Evolutionary conservation across 345 rosid genomes (phyloP).

Genomic region (Citrus cavaleriei): DNA sequence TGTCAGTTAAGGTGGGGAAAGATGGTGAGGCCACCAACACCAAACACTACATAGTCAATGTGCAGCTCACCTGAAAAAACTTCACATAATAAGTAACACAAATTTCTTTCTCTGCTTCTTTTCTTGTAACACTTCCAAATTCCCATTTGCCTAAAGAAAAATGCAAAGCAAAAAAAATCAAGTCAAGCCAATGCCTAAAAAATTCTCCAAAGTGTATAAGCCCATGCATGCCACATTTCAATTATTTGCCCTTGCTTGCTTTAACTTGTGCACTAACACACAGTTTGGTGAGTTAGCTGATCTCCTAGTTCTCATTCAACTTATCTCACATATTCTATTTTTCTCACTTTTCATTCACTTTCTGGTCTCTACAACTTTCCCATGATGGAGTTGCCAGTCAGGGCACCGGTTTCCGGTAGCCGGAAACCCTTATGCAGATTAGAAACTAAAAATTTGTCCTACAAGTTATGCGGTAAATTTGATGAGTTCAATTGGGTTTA

Average conservation of each 20-base stretch:
- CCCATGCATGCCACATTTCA: slow-evolving; percentile 3
- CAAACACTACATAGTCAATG: slow-evolving; percentile 35
- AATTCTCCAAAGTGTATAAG: not conserved
- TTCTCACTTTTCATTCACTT: slow-evolving; percentile 6
- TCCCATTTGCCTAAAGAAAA: not conserved
- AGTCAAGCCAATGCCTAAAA: slow-evolving; percentile 3
- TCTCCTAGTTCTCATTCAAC: slow-evolving; percentile 42
- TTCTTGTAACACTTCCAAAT: slow-evolving; percentile 27
- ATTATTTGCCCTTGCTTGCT: slow-evolving; percentile 13
- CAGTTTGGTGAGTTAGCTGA: slow-evolving; percentile 81
- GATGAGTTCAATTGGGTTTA: slow-evolving; percentile 28
- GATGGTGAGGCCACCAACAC: slow-evolving; percentile 33
- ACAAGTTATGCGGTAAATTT: slow-evolving; percentile 39
- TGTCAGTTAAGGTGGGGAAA: slow-evolving; percentile 16
- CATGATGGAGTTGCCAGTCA: slow-evolving; percentile 69
- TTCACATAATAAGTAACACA: not conserved
- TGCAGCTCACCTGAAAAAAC: slow-evolving; percentile 41
- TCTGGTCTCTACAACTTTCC: slow-evolving; percentile 9
- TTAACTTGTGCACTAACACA: slow-evolving; percentile 20
- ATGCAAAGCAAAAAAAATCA: not conserved
- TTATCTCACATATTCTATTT: slow-evolving; percentile 20
- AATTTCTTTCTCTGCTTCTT: slow-evolving; percentile 10
- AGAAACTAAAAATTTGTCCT: slow-evolving; percentile 60
- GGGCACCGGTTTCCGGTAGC: slow-evolving; percentile 34
- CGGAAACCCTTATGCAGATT: slow-evolving; percentile 41